These are phyloP conservation scores for Ophiosphaerella herpotricha DNA, from an alignment of 2,329 filamentous ascomycete species.

Conservation along the genomic window DNA sequence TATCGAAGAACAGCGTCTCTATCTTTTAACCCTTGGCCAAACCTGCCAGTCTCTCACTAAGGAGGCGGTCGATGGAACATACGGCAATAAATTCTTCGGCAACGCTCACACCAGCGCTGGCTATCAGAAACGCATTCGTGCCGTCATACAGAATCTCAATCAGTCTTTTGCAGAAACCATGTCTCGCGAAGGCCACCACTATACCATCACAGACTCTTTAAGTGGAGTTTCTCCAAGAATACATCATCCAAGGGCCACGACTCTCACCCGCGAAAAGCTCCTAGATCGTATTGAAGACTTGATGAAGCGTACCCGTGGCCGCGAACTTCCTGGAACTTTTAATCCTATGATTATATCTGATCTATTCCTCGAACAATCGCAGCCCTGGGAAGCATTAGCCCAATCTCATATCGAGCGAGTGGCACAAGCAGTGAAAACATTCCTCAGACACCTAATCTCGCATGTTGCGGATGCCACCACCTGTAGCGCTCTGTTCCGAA, in stretches of 20 bases:
- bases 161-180: conserved; percentile 28
- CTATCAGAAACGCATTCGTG: conserved; percentile 18
- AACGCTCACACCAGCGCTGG: conserved; percentile 1
- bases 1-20: conserved; percentile 52
- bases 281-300: conserved; percentile 30
- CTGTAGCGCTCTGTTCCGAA: conserved; percentile 1
- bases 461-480: conserved; percentile 6
- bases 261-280: background rate
- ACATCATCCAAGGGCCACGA: background rate
- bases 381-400: conserved; percentile 55
- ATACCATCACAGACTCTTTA: conserved; percentile 38
- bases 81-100: conserved; percentile 6
- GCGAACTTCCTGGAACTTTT: conserved; percentile 65
- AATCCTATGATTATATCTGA: conserved; percentile 63
- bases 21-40: conserved; percentile 53
- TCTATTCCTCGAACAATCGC: conserved; percentile 63
- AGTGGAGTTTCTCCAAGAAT: background rate
- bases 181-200: conserved; percentile 19
- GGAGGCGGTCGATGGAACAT: conserved; percentile 6
- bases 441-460: conserved; percentile 1
- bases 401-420: conserved; percentile 43
- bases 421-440: conserved; percentile 28
- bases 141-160: conserved; percentile 24
- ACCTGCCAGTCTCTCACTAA: conserved; percentile 39
- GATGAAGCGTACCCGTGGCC: conserved; percentile 46